phyloP scores from a whole-genome alignment of 23 red algal genomes.

The Agarophyton chilense region DNA sequence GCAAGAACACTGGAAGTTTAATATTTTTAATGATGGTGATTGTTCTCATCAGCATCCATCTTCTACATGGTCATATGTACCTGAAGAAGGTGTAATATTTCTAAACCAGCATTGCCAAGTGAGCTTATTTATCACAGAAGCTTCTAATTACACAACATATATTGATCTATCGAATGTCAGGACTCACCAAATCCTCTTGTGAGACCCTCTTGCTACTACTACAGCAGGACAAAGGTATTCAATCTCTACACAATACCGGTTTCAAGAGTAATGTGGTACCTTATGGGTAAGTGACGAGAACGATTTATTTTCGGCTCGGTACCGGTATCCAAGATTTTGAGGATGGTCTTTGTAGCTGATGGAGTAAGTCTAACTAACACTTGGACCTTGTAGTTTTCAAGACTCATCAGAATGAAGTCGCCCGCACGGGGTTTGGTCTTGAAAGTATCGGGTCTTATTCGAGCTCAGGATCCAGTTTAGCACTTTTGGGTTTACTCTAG shows the following conservation, averaged over 20 bases:
- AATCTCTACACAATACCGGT: background rate
- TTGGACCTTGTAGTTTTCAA: no score
- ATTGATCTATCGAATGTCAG: background rate
- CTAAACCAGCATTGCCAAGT: background rate
- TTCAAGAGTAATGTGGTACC: background rate
- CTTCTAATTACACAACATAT: background rate
- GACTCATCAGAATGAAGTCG: no score
- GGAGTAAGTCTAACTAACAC: no score
- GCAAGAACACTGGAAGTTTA: background rate
- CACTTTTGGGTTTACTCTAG: no score
- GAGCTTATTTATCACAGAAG: background rate
- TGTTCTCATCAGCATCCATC: background rate
- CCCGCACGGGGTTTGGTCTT: no score
- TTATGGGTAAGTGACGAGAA: background rate
- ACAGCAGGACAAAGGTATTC: no score
- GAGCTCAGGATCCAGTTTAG: no score
- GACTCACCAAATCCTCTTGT: background rate
- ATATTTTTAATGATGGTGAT: background rate
- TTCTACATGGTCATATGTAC: background rate
- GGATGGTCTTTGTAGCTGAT: background rate
- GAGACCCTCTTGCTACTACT: background rate
- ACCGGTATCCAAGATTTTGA: background rate
- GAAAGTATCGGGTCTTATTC: no score
- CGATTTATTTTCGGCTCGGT: background rate
- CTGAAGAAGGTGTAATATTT: background rate